Percentiles rank a stretch among this genome's conserved stretches.
These are phyloP conservation scores for Dissophora ornata DNA, from an alignment of 192 early-diverging fungal genomes.

Conservation along the genomic window DNA sequence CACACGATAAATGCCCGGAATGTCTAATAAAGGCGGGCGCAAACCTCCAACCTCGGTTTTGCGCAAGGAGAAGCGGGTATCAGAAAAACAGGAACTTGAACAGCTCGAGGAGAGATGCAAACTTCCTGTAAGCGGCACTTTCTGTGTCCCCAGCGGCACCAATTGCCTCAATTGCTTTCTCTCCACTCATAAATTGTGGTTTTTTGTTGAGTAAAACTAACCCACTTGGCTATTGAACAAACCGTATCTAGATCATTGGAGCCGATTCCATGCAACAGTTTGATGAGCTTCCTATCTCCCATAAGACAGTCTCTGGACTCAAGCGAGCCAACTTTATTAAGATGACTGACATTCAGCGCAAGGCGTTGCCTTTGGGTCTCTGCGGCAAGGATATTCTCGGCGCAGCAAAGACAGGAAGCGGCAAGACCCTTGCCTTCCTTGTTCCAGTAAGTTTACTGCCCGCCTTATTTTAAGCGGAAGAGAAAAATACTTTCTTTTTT, in stretches of 20 bases:
- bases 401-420: conserved; percentile 88
- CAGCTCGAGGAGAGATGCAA: conserved; percentile 58
- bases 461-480: too few species aligned
- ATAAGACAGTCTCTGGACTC: conserved; percentile 76
- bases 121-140: conserved; percentile 51
- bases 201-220: too few species aligned
- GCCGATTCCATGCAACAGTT: conserved; percentile 53
- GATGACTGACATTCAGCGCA: conserved; percentile 94
- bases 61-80: conserved; percentile 57
- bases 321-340: conserved; percentile 85
- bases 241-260: conserved; percentile 14
- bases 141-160: background rate
- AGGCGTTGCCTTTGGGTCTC: conserved; percentile 76
- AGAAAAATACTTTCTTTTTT: too few species aligned
- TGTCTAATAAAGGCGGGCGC: conserved; percentile 23
- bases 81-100: conserved; percentile 61
- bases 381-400: conserved; percentile 81
- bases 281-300: conserved; percentile 62
- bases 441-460: conserved; percentile 78
- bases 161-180: too few species aligned
- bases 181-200: too few species aligned
- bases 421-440: conserved; percentile 85
- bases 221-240: too few species aligned
- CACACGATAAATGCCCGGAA: conserved; percentile 39
- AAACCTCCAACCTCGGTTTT: conserved; percentile 23